phyloP scores from a whole-genome alignment of 192 early-diverging fungal genomes.

The Radiomyces spectabilis region DNA sequence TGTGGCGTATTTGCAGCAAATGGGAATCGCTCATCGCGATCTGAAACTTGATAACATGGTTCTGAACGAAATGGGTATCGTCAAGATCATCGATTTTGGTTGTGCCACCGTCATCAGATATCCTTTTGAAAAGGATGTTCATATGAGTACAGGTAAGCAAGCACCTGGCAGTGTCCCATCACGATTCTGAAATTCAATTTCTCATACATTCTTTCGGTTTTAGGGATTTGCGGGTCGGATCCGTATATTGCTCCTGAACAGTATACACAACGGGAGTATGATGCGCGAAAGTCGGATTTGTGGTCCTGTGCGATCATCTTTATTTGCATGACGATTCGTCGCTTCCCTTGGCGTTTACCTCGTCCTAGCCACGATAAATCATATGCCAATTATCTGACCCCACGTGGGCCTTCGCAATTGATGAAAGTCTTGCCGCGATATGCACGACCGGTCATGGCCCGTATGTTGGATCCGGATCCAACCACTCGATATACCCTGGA shows the following conservation, averaged over 20 bases:
- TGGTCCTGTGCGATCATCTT: conserved; percentile 92
- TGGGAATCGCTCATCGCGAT: conserved; percentile 78
- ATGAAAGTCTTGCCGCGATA: conserved; percentile 50
- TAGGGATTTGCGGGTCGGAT: conserved; percentile 83
- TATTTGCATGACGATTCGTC: conserved; percentile 62
- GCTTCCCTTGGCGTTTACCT: conserved; percentile 65
- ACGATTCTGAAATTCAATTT: no score
- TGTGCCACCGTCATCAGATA: conserved; percentile 77
- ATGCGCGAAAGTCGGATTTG: conserved; percentile 81
- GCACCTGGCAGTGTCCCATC: no score
- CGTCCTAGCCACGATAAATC: conserved; percentile 47
- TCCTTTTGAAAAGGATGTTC: conserved; percentile 60
- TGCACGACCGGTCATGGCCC: conserved; percentile 46
- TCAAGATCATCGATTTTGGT: conserved; percentile 92
- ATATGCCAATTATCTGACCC: conserved; percentile 36
- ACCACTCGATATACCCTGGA: conserved; percentile 50
- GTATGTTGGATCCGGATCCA: conserved; percentile 58
- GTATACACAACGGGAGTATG: conserved; percentile 66
- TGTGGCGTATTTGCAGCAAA: conserved; percentile 65
- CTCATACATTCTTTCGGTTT: not conserved
- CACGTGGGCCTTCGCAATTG: conserved; percentile 41
- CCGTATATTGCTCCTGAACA: conserved; percentile 97
- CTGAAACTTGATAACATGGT: conserved; percentile 85
- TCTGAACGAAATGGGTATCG: conserved; percentile 55
- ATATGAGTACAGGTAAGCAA: conserved; percentile 40